Base-by-base conservation (phyloP, 768 basidiomycete species). In the Xerocomus potaroensis region DNA sequence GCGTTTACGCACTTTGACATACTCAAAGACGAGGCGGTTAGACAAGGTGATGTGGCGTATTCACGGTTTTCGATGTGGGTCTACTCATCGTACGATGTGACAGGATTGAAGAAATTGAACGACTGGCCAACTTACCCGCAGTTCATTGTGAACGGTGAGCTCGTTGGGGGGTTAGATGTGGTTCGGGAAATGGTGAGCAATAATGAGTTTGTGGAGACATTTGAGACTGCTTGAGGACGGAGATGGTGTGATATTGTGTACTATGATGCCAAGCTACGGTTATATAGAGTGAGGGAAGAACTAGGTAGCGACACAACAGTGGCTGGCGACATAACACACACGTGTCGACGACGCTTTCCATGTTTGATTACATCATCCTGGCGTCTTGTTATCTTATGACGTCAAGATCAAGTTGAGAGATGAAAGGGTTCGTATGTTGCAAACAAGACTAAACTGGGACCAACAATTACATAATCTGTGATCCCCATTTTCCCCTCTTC, bases 161-260 rank as follows among this genome's bases (percentile, higher is more conserved):
- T 99, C 15, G 83, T 96, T 14, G 95, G 95, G n/a, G 95, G 95
- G 4, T 68, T 98, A 42, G 95, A 99, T 62, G 84, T 98, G 42
- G 79, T 94, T 19, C 79, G 81, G 64, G 95, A 97, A 70, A 87
- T 94, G 87, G 79, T 78, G 12, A 79, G 84, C 26, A 83, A 61
- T 48, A 91, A 85, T 18, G 93, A 96, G 68, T 77, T 94, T 48
- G 63, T 72, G 43, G 80, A 87, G 40, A 24, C 72, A 19, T 50
- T 64, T 36, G 2, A 18, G 19, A n/a, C 40, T 23, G 43, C 27
- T 26, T 55, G 24, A 31, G 21, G 21, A 41, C 36, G 15, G 23
- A 22, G 30, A 24, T 3, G 34, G 35, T 38, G 19, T 37, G 35
- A 36, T 10, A n/a, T 27, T 27, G 26, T 27, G 10, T 27, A 27